These are phyloP conservation scores for Fraxinus xanthoxyloides DNA, from an alignment of 305 asterid species.

Conservation along the genomic window DNA sequence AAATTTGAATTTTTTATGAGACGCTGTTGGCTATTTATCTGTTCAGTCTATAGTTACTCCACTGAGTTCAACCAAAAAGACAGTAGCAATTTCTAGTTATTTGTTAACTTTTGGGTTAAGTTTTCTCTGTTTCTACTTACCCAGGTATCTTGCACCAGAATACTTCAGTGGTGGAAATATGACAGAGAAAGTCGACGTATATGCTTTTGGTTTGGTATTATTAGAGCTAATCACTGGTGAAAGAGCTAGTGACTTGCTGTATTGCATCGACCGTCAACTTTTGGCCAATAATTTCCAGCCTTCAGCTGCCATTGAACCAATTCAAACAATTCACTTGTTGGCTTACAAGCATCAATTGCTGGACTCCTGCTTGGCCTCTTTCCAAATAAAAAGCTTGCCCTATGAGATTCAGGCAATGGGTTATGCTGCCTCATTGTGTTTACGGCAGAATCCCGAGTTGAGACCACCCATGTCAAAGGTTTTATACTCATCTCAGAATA, in stretches of 20 bases:
- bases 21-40: not conserved
- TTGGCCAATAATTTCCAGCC: slow-evolving; percentile 45
- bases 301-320: slow-evolving; percentile 44
- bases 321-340: slow-evolving; percentile 45
- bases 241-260: slow-evolving; percentile 51
- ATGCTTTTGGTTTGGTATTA: slow-evolving; percentile 72
- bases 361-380: slow-evolving; percentile 49
- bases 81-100: not conserved
- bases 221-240: slow-evolving; percentile 73
- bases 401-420: slow-evolving; percentile 66
- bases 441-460: slow-evolving; percentile 66
- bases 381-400: slow-evolving; percentile 46
- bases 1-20: not conserved
- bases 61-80: not conserved
- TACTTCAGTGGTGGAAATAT: slow-evolving; percentile 50
- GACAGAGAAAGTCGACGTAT: slow-evolving; percentile 75
- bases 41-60: slow-evolving; percentile 1
- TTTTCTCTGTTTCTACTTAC: not conserved
- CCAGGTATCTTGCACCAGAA: slow-evolving; percentile 85
- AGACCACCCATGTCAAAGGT: slow-evolving; percentile 96
- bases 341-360: slow-evolving; percentile 53
- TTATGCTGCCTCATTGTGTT: slow-evolving; percentile 69
- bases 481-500: not conserved
- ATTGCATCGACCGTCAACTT: slow-evolving; percentile 42
- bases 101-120: not conserved